Evolutionary conservation across 352 stramenopile genomes (phyloP), one percentile per base, ranked within the genome.

Genomic region (Phytophthora tubulina): DNA sequence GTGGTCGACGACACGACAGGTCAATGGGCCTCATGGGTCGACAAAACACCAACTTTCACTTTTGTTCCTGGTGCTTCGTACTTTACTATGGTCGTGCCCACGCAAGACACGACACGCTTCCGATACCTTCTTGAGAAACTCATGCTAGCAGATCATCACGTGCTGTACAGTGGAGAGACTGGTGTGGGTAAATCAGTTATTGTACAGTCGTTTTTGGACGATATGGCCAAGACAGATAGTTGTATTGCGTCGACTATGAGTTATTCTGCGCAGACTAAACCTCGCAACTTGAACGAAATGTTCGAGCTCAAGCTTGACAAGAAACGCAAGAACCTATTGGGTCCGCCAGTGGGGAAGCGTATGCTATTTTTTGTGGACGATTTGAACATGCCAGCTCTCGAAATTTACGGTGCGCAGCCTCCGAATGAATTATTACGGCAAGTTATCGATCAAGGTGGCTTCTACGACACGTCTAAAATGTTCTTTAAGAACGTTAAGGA

Each of bases 21-120:
- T 0, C 81, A 85, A n/a, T 95, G 88, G 85, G 63, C 83, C 6
- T 90, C 92, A 15, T 99, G 96, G 96, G 63, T 89, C 9, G 84
- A 93, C 6, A 94, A 97, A 49, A 97, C 95, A 0, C 92, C 91
- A 6, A 74, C 79, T 7, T 99, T 99, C 48, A 86, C 80, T 3
- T 98, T 96, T 63, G 78, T 95, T 17, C 76, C 84, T 15, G 81
- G 68, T 1, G 78, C 89, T 13, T 96, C 94, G 6, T 99, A 99
- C 78, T 99, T 99, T 67, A 90, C 91, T 3, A 95, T 99, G 85
- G 84, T 99, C 14, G 96, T 99, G 2, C 96, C 96, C 0, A 99
- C 96, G 0, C 84, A 94, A 62, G 96, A 99, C 60, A 99, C 96
- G 4, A 98, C 92, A n/a, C 86, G 94, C 1, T 99, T 98, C 62